Evolutionary conservation across 352 stramenopile genomes (phyloP).

Genomic region (Phytophthora multivora): DNA sequence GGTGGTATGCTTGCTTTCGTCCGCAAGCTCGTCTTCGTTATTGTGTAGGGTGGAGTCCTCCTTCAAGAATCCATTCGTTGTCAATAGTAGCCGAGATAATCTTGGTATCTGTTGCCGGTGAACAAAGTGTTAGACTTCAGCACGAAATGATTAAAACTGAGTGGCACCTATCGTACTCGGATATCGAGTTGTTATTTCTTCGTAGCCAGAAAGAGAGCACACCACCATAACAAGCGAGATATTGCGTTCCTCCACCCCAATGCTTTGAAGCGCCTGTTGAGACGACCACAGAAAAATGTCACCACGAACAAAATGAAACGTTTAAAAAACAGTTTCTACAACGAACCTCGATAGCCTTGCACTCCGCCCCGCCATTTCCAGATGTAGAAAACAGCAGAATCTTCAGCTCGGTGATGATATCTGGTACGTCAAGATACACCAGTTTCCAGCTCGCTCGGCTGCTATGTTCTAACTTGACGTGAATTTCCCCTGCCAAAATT

Average conservation of each 20-base stretch:
- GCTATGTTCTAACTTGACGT: neutral
- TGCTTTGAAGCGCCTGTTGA: neutral
- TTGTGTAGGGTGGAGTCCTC: neutral
- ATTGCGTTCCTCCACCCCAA: slow-evolving; percentile 1
- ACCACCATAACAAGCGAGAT: neutral
- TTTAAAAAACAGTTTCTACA: neutral
- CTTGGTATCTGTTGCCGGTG: neutral
- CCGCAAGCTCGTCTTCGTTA: no score
- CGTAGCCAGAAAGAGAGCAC: neutral
- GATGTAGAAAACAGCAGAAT: neutral
- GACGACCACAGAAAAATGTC: neutral
- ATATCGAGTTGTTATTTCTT: neutral
- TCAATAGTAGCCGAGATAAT: neutral
- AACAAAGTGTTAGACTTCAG: neutral
- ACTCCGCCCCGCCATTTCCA: neutral
- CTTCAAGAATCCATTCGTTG: neutral
- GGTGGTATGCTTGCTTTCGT: no score
- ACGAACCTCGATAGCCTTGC: neutral
- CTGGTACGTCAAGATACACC: neutral
- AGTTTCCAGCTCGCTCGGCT: neutral
- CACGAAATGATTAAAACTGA: neutral
- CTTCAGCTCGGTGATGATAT: neutral
- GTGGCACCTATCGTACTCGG: neutral
- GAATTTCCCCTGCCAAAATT: slow-evolving; percentile 1
- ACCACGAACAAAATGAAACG: neutral